A percentile compares a stretch with the other conserved stretches of the same genome.
Evolutionary conservation across 2,329 filamentous ascomycete species (phyloP).

Genomic region (Diaporthe batatas): DNA sequence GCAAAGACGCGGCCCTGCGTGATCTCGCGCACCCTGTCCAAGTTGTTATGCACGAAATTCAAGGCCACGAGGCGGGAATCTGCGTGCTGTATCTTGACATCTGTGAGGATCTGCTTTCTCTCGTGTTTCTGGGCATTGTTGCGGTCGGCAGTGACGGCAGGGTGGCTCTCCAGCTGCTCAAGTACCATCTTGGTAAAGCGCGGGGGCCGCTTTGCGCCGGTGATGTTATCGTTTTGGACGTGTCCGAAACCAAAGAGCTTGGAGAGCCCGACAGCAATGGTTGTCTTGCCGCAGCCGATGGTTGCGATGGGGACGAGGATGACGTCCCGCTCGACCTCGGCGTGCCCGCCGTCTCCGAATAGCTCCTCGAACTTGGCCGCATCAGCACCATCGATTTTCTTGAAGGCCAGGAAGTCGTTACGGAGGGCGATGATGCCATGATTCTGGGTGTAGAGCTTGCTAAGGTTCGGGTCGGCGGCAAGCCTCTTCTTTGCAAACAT

Average conservation of each 20-base stretch:
- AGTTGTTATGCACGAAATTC: constrained; percentile 86
- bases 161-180: constrained; percentile 71
- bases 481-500: constrained; percentile 83
- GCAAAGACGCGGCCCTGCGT: constrained; percentile 84
- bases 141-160: constrained; percentile 89
- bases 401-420: constrained; percentile 86
- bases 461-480: constrained; percentile 75
- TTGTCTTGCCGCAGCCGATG: constrained; percentile 97
- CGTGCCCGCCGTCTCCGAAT: constrained; percentile 61
- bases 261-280: constrained; percentile 82
- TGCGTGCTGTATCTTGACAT: constrained; percentile 74
- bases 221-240: constrained; percentile 96
- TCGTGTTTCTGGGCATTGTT: constrained; percentile 95
- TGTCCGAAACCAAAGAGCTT: constrained; percentile 93
- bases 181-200: constrained; percentile 81
- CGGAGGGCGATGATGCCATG: constrained; percentile 95
- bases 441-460: constrained; percentile 82
- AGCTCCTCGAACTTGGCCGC: constrained; percentile 82
- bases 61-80: constrained; percentile 84
- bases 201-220: constrained; percentile 78
- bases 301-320: constrained; percentile 93
- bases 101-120: constrained; percentile 86
- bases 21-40: constrained; percentile 79
- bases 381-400: constrained; percentile 88
- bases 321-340: constrained; percentile 74